Percentiles rank a stretch among this genome's conserved stretches.
Conservation (phyloP, 495 filamentous ascomycete species). For the Penicillium cinerascens region DNA sequence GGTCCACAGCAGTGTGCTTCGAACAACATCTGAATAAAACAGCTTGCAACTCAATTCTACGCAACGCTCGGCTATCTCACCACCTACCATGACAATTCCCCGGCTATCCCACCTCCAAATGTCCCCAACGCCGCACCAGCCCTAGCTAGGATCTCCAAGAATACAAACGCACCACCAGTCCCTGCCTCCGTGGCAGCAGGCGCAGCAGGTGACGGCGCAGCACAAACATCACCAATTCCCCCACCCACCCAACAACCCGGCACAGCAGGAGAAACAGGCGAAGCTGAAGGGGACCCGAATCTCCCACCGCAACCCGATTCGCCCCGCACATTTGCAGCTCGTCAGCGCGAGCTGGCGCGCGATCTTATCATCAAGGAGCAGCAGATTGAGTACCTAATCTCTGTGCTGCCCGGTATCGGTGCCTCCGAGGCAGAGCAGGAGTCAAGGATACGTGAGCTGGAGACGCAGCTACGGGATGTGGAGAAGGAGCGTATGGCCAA, state of each 20-base stretch:
- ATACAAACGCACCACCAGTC: constrained; percentile 36
- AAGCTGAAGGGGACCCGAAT: constrained; percentile 23
- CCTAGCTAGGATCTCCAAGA: constrained; percentile 43
- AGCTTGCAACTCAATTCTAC: constrained; percentile 90
- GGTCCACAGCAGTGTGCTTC: not conserved
- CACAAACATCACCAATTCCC: constrained; percentile 29
- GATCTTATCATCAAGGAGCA: constrained; percentile 89
- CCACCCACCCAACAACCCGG: constrained; percentile 22
- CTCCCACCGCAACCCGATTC: constrained; percentile 52
- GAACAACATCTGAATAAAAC: constrained; percentile 9
- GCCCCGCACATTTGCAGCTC: constrained; percentile 61
- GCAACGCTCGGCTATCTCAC: constrained; percentile 78
- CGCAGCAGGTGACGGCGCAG: constrained; percentile 18
- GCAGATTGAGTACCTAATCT: constrained; percentile 88
- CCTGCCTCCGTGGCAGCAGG: constrained; percentile 35
- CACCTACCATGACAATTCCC: constrained; percentile 72
- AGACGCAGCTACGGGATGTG: constrained; percentile 68
- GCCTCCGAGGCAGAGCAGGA: constrained; percentile 82
- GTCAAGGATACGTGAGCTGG: constrained; percentile 66
- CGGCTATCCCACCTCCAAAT: constrained; percentile 57
- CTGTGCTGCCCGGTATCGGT: constrained; percentile 78
- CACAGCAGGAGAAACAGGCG: constrained; percentile 8
- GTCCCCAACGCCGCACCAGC: constrained; percentile 50
- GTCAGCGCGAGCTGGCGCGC: constrained; percentile 75
- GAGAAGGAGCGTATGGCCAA: constrained; percentile 70